Percentiles rank a stretch among this genome's conserved stretches.
These are phyloP conservation scores for Scleromitrula shiraiana DNA, from an alignment of 2,329 filamentous ascomycete species.

Conservation along the genomic window DNA sequence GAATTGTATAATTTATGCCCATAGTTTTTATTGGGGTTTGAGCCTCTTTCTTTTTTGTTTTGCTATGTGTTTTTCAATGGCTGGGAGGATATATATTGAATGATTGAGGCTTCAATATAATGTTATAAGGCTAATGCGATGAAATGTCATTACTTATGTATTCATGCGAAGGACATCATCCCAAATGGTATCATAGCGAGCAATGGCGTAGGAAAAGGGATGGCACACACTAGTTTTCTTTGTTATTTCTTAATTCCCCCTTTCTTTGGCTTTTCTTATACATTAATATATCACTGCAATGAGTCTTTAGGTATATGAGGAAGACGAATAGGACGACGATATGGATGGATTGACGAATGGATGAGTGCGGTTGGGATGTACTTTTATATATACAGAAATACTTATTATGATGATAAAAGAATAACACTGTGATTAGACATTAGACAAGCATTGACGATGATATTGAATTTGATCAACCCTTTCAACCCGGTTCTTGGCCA, in stretches of 20 bases:
- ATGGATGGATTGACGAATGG: background rate
- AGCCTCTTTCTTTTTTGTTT: background rate
- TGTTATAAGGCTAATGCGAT: background rate
- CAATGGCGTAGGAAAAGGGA: constrained; percentile 6
- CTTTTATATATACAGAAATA: constrained; percentile 3
- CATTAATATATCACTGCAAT: background rate
- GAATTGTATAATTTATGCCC: constrained; percentile 3
- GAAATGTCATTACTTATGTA: background rate
- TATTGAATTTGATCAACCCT: too few relatives aligned
- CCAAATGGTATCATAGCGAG: constrained; percentile 3
- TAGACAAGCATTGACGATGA: too few relatives aligned
- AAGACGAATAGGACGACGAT: background rate
- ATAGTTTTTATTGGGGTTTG: background rate
- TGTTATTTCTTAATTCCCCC: background rate
- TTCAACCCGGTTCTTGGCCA: too few relatives aligned
- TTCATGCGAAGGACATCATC: background rate
- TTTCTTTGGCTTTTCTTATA: background rate
- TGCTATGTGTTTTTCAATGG: background rate
- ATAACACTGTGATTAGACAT: too few relatives aligned
- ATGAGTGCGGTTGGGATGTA: background rate
- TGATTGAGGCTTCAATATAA: background rate
- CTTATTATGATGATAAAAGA: constrained; percentile 1
- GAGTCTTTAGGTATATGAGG: background rate
- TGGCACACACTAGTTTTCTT: background rate
- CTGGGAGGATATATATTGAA: background rate